Evolutionary conservation across 345 rosid genomes (phyloP).

Genomic region (Lenwebbia sp.): DNA sequence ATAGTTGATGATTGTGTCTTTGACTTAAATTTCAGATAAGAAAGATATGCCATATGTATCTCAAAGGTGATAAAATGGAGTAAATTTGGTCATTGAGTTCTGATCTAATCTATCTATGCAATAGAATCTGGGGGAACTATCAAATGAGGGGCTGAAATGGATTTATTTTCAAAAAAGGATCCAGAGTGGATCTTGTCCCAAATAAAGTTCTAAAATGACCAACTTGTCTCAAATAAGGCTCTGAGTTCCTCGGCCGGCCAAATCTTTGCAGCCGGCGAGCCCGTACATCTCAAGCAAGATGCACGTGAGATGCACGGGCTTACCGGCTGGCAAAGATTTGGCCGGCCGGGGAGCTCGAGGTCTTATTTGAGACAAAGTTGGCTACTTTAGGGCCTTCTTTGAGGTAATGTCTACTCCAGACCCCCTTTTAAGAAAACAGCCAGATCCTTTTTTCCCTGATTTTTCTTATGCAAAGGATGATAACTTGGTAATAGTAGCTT

Average conservation of each 20-base stretch:
- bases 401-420: too few relatives aligned
- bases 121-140: neutral
- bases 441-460: neutral
- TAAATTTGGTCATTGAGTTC: neutral
- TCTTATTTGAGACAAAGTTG: too few relatives aligned
- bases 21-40: neutral
- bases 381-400: too few relatives aligned
- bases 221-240: neutral
- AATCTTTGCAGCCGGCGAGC: neutral
- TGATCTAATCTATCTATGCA: neutral
- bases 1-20: neutral
- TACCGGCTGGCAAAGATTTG: neutral
- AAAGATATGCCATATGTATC: neutral
- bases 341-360: too few relatives aligned
- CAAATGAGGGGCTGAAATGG: neutral
- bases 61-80: neutral
- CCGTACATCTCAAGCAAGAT: neutral
- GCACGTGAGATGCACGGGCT: neutral
- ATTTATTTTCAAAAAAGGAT: neutral
- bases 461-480: neutral
- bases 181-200: neutral
- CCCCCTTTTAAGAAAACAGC: too few relatives aligned
- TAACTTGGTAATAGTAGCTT: neutral
- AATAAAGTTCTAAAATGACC: neutral
- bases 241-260: fast-evolving